Percentiles rank a stretch among this genome's conserved stretches.
phyloP scores from a whole-genome alignment of 73 alveolate genomes.

The Paramecium octaurelia region DNA sequence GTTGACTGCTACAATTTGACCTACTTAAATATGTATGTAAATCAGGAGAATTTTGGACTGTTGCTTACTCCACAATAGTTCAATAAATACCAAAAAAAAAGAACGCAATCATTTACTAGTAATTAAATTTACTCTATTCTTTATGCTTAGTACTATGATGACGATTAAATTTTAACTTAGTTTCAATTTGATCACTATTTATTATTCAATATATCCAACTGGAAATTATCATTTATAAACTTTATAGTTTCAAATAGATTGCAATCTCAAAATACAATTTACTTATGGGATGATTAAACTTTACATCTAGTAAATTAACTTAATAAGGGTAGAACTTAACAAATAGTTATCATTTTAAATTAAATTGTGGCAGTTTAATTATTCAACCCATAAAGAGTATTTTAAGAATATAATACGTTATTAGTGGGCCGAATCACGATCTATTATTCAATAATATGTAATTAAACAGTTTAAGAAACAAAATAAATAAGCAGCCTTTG shows the following conservation, averaged over 20 bases:
- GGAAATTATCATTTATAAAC: not conserved
- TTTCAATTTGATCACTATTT: not conserved
- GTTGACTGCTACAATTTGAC: not conserved
- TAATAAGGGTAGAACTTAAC: too few relatives aligned
- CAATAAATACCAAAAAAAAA: not conserved
- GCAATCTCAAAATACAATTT: not conserved
- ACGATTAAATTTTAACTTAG: not conserved
- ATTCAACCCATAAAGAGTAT: too few relatives aligned
- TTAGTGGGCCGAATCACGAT: too few relatives aligned
- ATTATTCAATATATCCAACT: not conserved
- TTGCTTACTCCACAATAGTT: not conserved
- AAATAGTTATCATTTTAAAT: too few relatives aligned
- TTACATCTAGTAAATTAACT: too few relatives aligned
- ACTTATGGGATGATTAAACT: too few relatives aligned
- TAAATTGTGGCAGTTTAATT: too few relatives aligned
- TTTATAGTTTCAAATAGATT: not conserved
- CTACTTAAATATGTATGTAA: too few relatives aligned
- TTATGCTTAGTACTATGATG: not conserved
- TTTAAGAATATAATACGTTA: too few relatives aligned
- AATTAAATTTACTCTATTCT: not conserved
- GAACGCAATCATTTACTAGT: not conserved
- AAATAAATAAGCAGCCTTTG: too few relatives aligned
- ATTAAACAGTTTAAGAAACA: too few relatives aligned
- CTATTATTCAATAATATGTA: too few relatives aligned
- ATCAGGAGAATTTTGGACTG: not conserved